Base-by-base conservation (phyloP, 2,329 filamentous ascomycete species). In the Stylonectria norvegica region DNA sequence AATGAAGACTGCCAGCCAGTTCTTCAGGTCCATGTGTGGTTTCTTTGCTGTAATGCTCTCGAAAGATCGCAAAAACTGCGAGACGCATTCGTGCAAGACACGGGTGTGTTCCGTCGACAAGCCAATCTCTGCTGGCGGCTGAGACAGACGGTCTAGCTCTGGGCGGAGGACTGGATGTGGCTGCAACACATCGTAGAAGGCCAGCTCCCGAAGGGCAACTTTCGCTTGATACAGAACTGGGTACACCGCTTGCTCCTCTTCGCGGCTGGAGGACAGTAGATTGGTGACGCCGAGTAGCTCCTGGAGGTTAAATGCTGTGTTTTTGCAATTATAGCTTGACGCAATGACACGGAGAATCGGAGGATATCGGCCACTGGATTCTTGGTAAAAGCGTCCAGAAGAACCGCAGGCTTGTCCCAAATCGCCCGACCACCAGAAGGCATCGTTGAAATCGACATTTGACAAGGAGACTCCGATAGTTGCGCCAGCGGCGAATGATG, bases 381-480 rank as follows among this genome's bases (percentile, higher is more conserved):
- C 52, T 12, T 42, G 45, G 10, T 42, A 43, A 14, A 39, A 31
- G 33, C 40, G 19, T 20, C 40, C 44, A 19, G 45, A 40, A 18
- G 51, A 38, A n/a, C 52, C 52, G 32, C 53, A 53, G 28, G 43
- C 47, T n/a, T 57, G 43, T 30, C 59, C 68, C 17, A 74, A 57
- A 46, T 76, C 70, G 34, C 76, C 73, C 12, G 70, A 73, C 72
- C 73, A 76, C 76, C 76, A 80, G 51, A 80, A 79, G 2, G 67
- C 67, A 48, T 80, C 76, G 20, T 73, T 65, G 40, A 75, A 78
- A 50, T 80, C 76, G 3, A 76, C 28, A 15, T 15, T 15, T 30
- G 14, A 15, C 6, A 30, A 9, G 14, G 15, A 30, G 12, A 25
- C 7, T 7, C 12, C 22, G 12, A 69, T 57, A n/a, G 66, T 61